A percentile compares a stretch with the other conserved stretches of the same genome.
Evolutionary conservation across 192 early-diverging fungal species (phyloP).

Genomic region (Paraglomus brasilianum): DNA sequence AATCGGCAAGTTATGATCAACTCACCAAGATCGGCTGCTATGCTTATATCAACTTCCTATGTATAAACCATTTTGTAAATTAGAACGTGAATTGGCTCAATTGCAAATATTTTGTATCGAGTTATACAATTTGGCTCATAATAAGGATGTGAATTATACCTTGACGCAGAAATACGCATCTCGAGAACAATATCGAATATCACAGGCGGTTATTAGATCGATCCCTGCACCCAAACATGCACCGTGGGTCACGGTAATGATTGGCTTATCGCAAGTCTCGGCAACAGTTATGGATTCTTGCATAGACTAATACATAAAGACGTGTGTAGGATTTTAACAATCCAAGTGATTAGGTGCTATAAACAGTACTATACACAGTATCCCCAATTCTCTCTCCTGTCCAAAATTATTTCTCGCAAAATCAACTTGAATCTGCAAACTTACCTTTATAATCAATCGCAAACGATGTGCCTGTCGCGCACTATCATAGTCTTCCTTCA

Average conservation of each 20-base stretch:
- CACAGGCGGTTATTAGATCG: constrained; percentile 88
- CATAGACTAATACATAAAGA: constrained; percentile 38
- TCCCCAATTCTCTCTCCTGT: too few relatives aligned
- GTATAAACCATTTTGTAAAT: not conserved
- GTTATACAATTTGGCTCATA: not conserved
- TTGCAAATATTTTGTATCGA: not conserved
- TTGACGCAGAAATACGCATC: constrained; percentile 85
- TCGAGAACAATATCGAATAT: constrained; percentile 78
- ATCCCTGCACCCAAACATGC: constrained; percentile 85
- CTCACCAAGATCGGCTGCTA: constrained; percentile 85
- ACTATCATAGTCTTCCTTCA: constrained; percentile 15
- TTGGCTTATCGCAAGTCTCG: constrained; percentile 83
- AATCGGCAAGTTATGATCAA: not conserved
- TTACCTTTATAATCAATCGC: constrained; percentile 44
- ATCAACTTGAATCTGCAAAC: not conserved
- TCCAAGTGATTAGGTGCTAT: too few relatives aligned
- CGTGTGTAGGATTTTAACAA: too few relatives aligned
- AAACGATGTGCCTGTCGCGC: constrained; percentile 40
- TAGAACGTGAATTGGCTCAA: not conserved
- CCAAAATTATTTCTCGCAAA: too few relatives aligned
- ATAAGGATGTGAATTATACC: constrained; percentile 44
- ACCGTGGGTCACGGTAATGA: constrained; percentile 86
- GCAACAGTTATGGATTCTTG: constrained; percentile 76
- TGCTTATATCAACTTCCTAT: constrained; percentile 86
- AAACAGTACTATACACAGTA: too few relatives aligned